A percentile compares a stretch with the other conserved stretches of the same genome.
phyloP scores from a whole-genome alignment of 2,329 filamentous ascomycete species.

The Pseudogymnoascus sp. region DNA sequence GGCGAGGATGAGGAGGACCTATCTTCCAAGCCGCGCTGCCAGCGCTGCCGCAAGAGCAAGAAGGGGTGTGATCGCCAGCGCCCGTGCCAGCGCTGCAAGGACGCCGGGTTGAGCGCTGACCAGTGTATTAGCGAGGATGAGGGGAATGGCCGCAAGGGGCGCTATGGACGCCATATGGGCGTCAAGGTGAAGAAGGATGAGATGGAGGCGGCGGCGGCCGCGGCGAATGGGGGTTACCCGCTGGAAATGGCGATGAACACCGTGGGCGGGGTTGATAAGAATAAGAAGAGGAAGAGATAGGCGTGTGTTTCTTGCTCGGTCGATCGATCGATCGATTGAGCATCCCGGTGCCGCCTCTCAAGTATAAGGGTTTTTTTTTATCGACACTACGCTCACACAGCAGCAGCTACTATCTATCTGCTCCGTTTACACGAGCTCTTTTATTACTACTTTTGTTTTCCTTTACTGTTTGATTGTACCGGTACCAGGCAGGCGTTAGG shows the following conservation, averaged over 20 bases:
- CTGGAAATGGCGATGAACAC: background rate
- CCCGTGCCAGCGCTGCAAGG: conserved; percentile 89
- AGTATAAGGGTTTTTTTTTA: background rate
- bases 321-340: background rate
- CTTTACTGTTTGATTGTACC: background rate
- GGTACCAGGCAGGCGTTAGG: background rate
- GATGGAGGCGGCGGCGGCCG: conserved; percentile 27
- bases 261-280: conserved; percentile 43
- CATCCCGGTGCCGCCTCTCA: background rate
- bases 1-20: conserved; percentile 76
- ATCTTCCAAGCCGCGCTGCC: conserved; percentile 92
- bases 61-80: conserved; percentile 97
- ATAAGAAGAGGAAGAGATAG: conserved; percentile 61
- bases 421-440: background rate
- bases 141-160: conserved; percentile 90
- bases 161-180: conserved; percentile 69
- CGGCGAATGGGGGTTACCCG: conserved; percentile 16
- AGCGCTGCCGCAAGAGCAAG: conserved; percentile 98
- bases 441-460: background rate
- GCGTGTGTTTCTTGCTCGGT: background rate
- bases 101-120: conserved; percentile 86
- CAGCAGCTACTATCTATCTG: background rate
- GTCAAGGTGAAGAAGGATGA: conserved; percentile 55
- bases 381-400: background rate
- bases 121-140: conserved; percentile 97